Evolutionary conservation across 2,329 filamentous ascomycete genomes (phyloP).

Genomic region (Aspergillus nomiae): DNA sequence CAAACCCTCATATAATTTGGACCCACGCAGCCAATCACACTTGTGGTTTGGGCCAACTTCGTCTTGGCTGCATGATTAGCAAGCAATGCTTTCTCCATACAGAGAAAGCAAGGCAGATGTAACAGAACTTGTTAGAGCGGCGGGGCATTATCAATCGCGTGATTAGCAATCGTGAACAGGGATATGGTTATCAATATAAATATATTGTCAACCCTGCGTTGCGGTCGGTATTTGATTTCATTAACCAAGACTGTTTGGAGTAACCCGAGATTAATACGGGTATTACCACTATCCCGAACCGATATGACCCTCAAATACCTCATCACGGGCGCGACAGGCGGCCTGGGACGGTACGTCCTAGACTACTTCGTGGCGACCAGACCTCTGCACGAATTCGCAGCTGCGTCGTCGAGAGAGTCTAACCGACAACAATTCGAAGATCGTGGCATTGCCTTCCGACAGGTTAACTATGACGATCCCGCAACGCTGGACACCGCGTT

Average conservation of each 20-base stretch:
- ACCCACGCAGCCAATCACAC: neutral
- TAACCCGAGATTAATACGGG: too few relatives aligned
- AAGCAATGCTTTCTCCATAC: neutral
- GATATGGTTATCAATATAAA: neutral
- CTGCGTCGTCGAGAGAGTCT: constrained; percentile 52
- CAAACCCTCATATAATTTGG: neutral
- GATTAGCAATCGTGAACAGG: neutral
- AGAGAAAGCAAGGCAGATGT: too few relatives aligned
- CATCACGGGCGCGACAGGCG: constrained; percentile 41
- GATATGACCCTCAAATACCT: constrained; percentile 40
- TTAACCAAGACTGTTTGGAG: fast-evolving
- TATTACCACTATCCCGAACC: neutral
- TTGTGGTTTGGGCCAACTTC: neutral
- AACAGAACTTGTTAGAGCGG: neutral
- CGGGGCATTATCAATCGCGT: neutral
- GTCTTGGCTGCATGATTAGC: neutral
- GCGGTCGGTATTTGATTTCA: neutral
- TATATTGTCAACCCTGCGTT: neutral
- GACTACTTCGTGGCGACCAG: constrained; percentile 37
- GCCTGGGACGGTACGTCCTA: constrained; percentile 37
- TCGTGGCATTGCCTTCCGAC: constrained; percentile 52
- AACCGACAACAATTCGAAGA: constrained; percentile 41
- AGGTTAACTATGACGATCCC: constrained; percentile 55
- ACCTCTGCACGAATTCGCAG: constrained; percentile 49
- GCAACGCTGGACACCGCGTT: constrained; percentile 53